Base-by-base conservation (phyloP, 2,329 filamentous ascomycete genomes). In the Periconia macrospinosa region DNA sequence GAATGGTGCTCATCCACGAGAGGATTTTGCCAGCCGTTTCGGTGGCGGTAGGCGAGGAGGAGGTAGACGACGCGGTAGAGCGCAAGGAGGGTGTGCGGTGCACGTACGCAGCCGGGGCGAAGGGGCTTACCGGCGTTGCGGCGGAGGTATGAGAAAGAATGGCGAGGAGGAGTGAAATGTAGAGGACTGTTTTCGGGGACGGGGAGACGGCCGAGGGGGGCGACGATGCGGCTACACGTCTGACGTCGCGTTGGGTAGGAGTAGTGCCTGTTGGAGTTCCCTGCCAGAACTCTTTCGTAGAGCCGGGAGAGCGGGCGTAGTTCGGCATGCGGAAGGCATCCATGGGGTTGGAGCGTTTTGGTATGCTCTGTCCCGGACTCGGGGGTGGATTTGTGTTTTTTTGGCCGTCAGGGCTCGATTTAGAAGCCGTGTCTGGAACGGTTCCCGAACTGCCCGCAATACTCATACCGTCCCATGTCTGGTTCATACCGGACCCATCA, bases 81-180 rank as follows among this genome's bases (percentile, higher is more conserved):
- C 47, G 60, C 52, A 57, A 49, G 49, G 63, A 56, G 40, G 61
- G 45, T 46, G 54, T 55, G 41, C 50, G 61, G 37, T 48, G 53
- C 6, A 40, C 35, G 52, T 56, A 56, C 10, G 62, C 50, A 2
- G 50, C 52, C n/a, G 63, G 65, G 14, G 65, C 59, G 14, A 67
- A 68, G 6, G 62, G 66, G 41, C 55, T 64, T 27, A 70, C 49
- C 47, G 61, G 55, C 58, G 56, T 58, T 61, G 74, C 56, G 66
- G 53, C 56, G 10, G 68, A 74, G 10, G 75, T 74, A 46, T 74
- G 74, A 18, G 67, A 65, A 13, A 74, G 68, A 18, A 80, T 62
- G 19, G 78, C 76, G 41, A 80, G 68, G 35, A 79, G 55, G 52
- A 79, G 75, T 19, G 76, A 73, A 33, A 80, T 66, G 63, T 80